These are phyloP conservation scores for Fusarium sororula DNA, from an alignment of 2,329 filamentous ascomycete species.

Conservation along the genomic window DNA sequence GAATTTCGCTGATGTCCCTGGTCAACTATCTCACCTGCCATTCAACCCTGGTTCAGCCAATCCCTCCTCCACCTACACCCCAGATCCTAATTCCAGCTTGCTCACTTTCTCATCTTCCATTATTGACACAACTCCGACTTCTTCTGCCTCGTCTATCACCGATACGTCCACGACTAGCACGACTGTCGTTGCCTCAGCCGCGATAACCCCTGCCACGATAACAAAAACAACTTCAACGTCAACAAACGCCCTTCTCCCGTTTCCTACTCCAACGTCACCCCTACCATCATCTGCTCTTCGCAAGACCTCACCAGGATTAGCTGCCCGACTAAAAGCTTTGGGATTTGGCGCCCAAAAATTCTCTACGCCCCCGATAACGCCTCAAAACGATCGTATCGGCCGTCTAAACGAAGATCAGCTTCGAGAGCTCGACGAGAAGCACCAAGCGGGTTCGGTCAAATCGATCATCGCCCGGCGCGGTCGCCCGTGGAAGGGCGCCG, in stretches of 20 bases:
- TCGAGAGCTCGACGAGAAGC: slow-evolving; percentile 73
- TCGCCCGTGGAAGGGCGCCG: slow-evolving; percentile 76
- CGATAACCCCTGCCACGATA: slow-evolving; percentile 30
- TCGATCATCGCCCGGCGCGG: slow-evolving; percentile 70
- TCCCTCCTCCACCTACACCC: slow-evolving; percentile 38
- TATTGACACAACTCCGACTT: slow-evolving; percentile 36
- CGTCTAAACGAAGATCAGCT: slow-evolving; percentile 77
- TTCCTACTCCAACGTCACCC: slow-evolving; percentile 38
- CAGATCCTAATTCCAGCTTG: slow-evolving; percentile 39
- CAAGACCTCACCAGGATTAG: slow-evolving; percentile 71
- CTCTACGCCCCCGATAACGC: slow-evolving; percentile 39
- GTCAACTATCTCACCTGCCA: slow-evolving; percentile 40
- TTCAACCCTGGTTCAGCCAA: slow-evolving; percentile 43
- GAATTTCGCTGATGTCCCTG: slow-evolving; percentile 44
- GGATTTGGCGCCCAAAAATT: slow-evolving; percentile 63
- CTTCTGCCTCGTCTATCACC: slow-evolving; percentile 23
- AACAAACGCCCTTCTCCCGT: slow-evolving; percentile 35
- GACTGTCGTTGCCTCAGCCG: slow-evolving; percentile 32
- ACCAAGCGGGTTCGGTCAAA: slow-evolving; percentile 63
- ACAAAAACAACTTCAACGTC: slow-evolving; percentile 39
- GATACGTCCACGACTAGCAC: slow-evolving; percentile 19
- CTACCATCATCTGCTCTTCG: slow-evolving; percentile 50
- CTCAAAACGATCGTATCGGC: slow-evolving; percentile 63
- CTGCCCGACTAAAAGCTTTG: slow-evolving; percentile 71
- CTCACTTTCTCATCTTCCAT: slow-evolving; percentile 33